These are phyloP conservation scores for Triangularia verruculosa DNA, from an alignment of 2,329 filamentous ascomycete species.

Conservation along the genomic window DNA sequence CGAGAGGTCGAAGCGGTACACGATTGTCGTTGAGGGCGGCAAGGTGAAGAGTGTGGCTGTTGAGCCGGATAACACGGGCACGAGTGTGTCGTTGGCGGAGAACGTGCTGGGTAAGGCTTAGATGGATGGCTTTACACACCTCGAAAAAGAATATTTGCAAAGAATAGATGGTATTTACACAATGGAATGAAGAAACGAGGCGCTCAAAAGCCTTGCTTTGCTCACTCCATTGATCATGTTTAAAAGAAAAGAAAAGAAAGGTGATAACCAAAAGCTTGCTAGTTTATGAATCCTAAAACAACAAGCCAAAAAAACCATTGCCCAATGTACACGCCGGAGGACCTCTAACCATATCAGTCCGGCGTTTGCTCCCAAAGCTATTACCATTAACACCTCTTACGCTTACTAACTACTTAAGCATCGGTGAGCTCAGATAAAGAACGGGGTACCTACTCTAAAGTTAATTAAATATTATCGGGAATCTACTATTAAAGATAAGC, in stretches of 20 bases:
- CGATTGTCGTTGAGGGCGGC: slow-evolving; percentile 76
- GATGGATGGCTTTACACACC: not conserved
- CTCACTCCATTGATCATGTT: not conserved
- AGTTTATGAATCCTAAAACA: not conserved
- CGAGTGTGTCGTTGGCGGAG: slow-evolving; percentile 52
- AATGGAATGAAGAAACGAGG: not conserved
- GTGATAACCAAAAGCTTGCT: not conserved
- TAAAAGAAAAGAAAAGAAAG: not conserved
- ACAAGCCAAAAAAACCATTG: not conserved
- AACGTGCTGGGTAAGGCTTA: slow-evolving; percentile 42
- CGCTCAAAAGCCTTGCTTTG: not conserved
- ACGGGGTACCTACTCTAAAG: too few species aligned
- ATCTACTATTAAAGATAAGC: too few species aligned
- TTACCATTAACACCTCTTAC: too few species aligned
- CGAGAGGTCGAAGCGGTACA: slow-evolving; percentile 82
- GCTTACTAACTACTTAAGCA: too few species aligned
- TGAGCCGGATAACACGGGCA: slow-evolving; percentile 84
- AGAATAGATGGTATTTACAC: not conserved
- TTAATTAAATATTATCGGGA: too few species aligned
- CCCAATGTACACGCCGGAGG: not conserved
- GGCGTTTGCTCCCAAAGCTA: too few species aligned
- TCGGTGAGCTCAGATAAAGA: too few species aligned
- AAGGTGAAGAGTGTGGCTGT: slow-evolving; percentile 78
- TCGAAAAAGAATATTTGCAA: not conserved
- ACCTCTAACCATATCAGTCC: too few species aligned